Evolutionary conservation across 345 rosid species (phyloP).

Genomic region (Viola odorata): DNA sequence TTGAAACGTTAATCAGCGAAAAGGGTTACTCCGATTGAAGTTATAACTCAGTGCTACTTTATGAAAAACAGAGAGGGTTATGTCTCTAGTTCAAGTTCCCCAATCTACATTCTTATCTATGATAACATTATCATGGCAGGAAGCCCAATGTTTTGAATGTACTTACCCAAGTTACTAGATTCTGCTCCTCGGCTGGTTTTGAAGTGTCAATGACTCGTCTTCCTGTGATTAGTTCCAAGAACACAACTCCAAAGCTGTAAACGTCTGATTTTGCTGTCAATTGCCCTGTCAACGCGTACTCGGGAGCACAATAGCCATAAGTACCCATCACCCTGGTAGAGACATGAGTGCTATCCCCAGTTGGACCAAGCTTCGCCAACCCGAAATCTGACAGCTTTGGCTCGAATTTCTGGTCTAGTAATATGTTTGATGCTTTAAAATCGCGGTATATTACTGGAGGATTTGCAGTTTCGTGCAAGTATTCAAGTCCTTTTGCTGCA

Average conservation of each 20-base stretch:
- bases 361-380: slow-evolving; percentile 78
- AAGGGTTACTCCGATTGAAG: too few species aligned
- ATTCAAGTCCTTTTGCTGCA: slow-evolving; percentile 79
- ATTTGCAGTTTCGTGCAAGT: slow-evolving; percentile 64
- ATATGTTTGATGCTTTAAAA: slow-evolving; percentile 66
- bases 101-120: too few species aligned
- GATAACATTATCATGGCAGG: too few species aligned
- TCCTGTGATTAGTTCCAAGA: slow-evolving; percentile 75
- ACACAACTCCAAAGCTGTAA: slow-evolving; percentile 79
- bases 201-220: slow-evolving; percentile 66
- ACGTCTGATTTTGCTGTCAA: slow-evolving; percentile 71
- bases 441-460: slow-evolving; percentile 81
- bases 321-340: slow-evolving; percentile 93
- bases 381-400: slow-evolving; percentile 85
- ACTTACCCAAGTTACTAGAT: slow-evolving; percentile 65
- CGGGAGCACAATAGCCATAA: slow-evolving; percentile 78
- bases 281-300: slow-evolving; percentile 65
- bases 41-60: too few species aligned
- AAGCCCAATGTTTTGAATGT: not conserved
- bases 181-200: slow-evolving; percentile 60
- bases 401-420: slow-evolving; percentile 53
- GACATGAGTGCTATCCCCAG: slow-evolving; percentile 58
- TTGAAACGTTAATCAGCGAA: not conserved
- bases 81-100: too few species aligned
- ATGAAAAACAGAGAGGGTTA: too few species aligned